Evolutionary conservation across 352 stramenopile species (phyloP).

Genomic region (Globisporangium cederbergense): DNA sequence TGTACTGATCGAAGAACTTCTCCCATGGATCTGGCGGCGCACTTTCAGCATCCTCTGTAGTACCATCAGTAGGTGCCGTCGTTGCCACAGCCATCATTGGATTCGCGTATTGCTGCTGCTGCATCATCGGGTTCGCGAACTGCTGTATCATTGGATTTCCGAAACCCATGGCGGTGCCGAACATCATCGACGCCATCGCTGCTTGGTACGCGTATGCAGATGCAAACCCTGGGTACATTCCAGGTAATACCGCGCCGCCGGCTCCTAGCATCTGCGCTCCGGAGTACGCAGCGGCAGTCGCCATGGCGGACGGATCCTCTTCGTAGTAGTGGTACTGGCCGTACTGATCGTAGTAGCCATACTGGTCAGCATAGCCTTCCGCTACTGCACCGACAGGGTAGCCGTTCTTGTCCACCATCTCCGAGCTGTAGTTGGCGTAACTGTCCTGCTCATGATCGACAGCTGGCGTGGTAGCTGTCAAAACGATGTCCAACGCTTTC

Average conservation of each 20-base stretch:
- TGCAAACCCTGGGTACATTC: conserved; percentile 54
- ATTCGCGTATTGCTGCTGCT: conserved; percentile 24
- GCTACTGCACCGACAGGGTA: conserved; percentile 21
- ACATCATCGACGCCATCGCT: conserved; percentile 61
- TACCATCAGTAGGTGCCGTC: background rate
- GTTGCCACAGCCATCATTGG: conserved; percentile 12
- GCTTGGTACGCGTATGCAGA: conserved; percentile 61
- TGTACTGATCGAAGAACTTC: conserved; percentile 87
- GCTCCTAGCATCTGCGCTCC: conserved; percentile 25
- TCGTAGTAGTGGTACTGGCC: conserved; percentile 86
- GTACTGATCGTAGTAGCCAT: conserved; percentile 78
- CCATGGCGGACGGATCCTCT: conserved; percentile 18
- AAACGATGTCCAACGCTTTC: conserved; percentile 36
- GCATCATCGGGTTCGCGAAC: conserved; percentile 29
- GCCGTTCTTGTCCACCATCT: conserved; percentile 26
- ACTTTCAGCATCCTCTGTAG: conserved; percentile 13
- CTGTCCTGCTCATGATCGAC: conserved; percentile 45
- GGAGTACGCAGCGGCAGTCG: conserved; percentile 13
- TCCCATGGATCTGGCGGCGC: conserved; percentile 69
- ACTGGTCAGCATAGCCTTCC: conserved; percentile 62
- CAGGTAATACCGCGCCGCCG: conserved; percentile 12
- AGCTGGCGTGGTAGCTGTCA: conserved; percentile 24
- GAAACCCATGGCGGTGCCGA: conserved; percentile 39
- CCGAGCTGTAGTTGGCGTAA: conserved; percentile 18
- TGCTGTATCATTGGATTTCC: conserved; percentile 39